Evolutionary conservation across 495 filamentous ascomycete genomes (phyloP).

Genomic region (Elasticomyces elasticus): DNA sequence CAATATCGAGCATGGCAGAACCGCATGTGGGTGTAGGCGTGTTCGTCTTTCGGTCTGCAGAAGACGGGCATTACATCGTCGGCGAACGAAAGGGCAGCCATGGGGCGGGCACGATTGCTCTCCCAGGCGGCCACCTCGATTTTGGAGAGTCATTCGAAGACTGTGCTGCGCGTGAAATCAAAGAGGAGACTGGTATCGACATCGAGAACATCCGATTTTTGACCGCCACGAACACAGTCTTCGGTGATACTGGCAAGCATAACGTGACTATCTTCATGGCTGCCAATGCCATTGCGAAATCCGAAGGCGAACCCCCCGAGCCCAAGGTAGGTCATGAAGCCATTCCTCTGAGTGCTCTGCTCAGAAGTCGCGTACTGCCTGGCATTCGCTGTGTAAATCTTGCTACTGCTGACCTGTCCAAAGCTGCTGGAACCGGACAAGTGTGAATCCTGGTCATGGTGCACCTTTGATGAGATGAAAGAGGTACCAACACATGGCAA

Average conservation of each 20-base stretch:
- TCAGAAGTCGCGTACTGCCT: too few relatives aligned
- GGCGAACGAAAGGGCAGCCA: constrained; percentile 26
- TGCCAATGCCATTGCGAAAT: background rate
- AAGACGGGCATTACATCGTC: constrained; percentile 19
- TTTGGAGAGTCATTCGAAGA: constrained; percentile 47
- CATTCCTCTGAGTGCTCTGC: background rate
- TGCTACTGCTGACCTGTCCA: constrained; percentile 1
- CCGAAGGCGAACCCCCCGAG: constrained; percentile 30
- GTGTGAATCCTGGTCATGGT: constrained; percentile 56
- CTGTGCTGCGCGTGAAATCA: constrained; percentile 53
- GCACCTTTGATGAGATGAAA: constrained; percentile 39
- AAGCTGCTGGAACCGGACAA: constrained; percentile 51
- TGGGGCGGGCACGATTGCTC: constrained; percentile 34
- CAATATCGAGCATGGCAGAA: background rate
- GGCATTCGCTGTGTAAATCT: too few relatives aligned
- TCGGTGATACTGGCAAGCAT: constrained; percentile 44
- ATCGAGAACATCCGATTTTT: constrained; percentile 41
- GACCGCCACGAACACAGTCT: constrained; percentile 51
- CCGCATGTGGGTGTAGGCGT: constrained; percentile 27
- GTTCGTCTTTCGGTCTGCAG: constrained; percentile 22
- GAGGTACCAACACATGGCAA: background rate
- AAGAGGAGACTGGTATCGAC: constrained; percentile 56
- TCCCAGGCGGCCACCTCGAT: constrained; percentile 63
- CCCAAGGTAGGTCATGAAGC: constrained; percentile 38
- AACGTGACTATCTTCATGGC: constrained; percentile 58